phyloP scores from a whole-genome alignment of 139 green algal species.

The Chlorella sp. region DNA sequence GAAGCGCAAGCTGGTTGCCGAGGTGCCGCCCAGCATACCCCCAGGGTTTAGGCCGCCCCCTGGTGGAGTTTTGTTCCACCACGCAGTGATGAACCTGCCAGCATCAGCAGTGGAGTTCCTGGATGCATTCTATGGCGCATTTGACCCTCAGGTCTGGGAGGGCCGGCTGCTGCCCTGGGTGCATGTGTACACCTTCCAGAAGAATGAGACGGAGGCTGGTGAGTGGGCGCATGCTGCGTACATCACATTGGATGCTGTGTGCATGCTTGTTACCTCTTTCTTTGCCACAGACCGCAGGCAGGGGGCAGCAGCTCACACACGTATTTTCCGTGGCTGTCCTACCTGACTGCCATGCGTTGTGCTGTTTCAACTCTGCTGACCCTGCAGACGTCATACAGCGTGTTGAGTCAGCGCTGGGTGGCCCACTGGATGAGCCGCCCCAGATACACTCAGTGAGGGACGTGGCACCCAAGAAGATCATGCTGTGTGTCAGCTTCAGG shows the following conservation, averaged over 20 bases:
- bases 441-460: slow-evolving; percentile 70
- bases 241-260: too few relatives aligned
- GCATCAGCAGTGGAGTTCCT: slow-evolving; percentile 85
- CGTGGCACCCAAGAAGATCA: slow-evolving; percentile 90
- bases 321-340: too few relatives aligned
- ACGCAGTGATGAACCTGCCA: slow-evolving; percentile 91
- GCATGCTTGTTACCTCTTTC: too few relatives aligned
- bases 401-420: slow-evolving; percentile 56
- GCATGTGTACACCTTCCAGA: slow-evolving; percentile 91
- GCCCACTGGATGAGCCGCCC: slow-evolving; percentile 33
- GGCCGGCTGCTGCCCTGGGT: slow-evolving; percentile 71
- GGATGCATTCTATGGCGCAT: slow-evolving; percentile 71
- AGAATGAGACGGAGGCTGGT: slow-evolving; percentile 59
- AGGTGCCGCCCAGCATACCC: slow-evolving; percentile 8
- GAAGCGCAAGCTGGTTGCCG: too few relatives aligned
- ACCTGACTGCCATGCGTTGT: too few relatives aligned
- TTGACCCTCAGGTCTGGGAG: slow-evolving; percentile 55
- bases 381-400: slow-evolving; percentile 50
- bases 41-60: neutral
- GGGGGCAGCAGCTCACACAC: too few relatives aligned
- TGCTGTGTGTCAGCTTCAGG: slow-evolving; percentile 85
- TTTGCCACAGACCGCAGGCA: too few relatives aligned
- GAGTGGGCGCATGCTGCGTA: too few relatives aligned
- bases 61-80: slow-evolving; percentile 22
- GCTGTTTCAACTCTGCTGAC: too few relatives aligned